A percentile compares a stretch with the other conserved stretches of the same genome.
phyloP scores from a whole-genome alignment of 225 moss, liverwort and hornwort species.

The Physcomitrium patens region DNA sequence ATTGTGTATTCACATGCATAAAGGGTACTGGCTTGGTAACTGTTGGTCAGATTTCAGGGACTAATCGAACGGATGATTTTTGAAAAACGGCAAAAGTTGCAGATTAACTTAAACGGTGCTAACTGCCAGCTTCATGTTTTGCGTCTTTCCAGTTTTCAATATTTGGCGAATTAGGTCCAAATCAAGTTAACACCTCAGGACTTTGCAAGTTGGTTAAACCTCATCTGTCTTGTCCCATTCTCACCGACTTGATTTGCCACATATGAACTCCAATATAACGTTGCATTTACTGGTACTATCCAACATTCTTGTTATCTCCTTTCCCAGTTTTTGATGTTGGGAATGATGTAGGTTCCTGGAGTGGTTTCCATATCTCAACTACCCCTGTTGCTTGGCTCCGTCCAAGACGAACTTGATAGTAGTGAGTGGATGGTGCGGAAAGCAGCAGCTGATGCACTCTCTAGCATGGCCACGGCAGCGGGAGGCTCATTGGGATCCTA shows the following conservation, averaged over 20 bases:
- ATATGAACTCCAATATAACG: neutral
- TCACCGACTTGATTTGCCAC: neutral
- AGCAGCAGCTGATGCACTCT: constrained; percentile 87
- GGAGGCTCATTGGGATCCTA: constrained; percentile 68
- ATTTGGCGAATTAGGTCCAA: neutral
- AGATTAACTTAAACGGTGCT: neutral
- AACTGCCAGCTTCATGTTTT: neutral
- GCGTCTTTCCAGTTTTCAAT: neutral
- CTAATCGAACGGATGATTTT: neutral
- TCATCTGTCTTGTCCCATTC: neutral
- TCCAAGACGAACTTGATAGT: constrained; percentile 88
- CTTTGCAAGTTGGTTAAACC: neutral
- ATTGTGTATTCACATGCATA: neutral
- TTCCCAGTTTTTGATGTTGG: constrained; percentile 35
- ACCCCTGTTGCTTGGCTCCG: constrained; percentile 69
- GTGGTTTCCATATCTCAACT: constrained; percentile 63
- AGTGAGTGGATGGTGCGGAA: constrained; percentile 93
- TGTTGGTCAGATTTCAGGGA: neutral
- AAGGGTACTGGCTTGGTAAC: neutral
- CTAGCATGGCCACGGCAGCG: constrained; percentile 83
- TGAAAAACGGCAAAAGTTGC: neutral
- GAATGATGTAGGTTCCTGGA: constrained; percentile 56
- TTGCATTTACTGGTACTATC: constrained; percentile 1
- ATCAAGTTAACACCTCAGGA: neutral
- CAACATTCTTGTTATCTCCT: neutral